Percentiles rank a stretch among this genome's conserved stretches.
Evolutionary conservation across 2,329 filamentous ascomycete genomes (phyloP).

Genomic region (Aspergillus costaricaensis): DNA sequence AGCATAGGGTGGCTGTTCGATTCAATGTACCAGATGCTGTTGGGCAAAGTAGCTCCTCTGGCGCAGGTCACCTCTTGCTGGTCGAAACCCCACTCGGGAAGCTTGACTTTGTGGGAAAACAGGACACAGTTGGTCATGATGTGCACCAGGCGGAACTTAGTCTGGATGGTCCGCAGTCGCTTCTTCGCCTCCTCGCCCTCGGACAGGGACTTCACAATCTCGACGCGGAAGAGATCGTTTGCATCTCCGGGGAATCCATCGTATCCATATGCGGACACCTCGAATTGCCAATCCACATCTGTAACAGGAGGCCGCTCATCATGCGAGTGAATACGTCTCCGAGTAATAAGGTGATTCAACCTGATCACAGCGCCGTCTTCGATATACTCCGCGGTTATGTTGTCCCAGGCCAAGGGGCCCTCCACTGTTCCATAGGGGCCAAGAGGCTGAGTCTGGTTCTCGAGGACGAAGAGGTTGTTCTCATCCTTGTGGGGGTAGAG

Average conservation of each 20-base stretch:
- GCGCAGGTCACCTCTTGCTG: constrained; percentile 99
- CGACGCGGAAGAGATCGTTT: constrained; percentile 91
- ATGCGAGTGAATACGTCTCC: constrained; percentile 92
- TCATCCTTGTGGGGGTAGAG: constrained; percentile 99
- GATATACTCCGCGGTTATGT: constrained; percentile 67
- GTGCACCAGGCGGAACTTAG: constrained; percentile 93
- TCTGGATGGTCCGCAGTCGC: constrained; percentile 87
- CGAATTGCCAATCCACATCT: constrained; percentile 91
- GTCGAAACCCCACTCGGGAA: constrained; percentile 96
- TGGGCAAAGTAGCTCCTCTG: constrained; percentile 84
- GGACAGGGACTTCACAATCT: constrained; percentile 90
- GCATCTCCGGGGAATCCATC: constrained; percentile 96
- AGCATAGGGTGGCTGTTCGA: constrained; percentile 82
- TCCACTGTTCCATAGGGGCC: constrained; percentile 74
- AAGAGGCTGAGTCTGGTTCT: constrained; percentile 94
- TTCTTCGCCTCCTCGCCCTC: constrained; percentile 76
- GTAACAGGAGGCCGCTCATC: constrained; percentile 82
- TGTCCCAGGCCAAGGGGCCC: constrained; percentile 83
- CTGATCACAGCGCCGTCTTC: constrained; percentile 78
- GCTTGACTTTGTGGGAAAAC: constrained; percentile 98
- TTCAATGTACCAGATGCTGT: constrained; percentile 97
- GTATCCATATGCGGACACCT: constrained; percentile 95
- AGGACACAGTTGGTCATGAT: constrained; percentile 95
- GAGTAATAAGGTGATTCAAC: constrained; percentile 79
- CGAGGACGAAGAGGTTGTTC: constrained; percentile 91